These are phyloP conservation scores for Scenedesmus sp. DNA, from an alignment of 163 green algal genomes.

Conservation along the genomic window DNA sequence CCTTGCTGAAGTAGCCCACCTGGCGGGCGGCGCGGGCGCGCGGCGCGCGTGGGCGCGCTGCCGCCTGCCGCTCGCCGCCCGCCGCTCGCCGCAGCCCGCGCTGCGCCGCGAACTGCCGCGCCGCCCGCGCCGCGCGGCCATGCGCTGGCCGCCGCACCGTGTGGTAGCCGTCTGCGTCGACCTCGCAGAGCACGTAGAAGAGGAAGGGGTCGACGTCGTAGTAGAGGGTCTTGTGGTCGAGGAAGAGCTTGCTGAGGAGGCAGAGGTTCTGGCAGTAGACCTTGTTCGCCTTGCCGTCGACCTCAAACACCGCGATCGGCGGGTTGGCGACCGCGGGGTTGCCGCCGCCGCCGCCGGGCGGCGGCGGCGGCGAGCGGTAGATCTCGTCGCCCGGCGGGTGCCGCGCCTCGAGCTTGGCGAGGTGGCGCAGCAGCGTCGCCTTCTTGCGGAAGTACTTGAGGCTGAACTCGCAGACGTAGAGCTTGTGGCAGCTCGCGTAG, in stretches of 20 bases:
- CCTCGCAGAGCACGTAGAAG: constrained; percentile 96
- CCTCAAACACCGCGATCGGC: constrained; percentile 91
- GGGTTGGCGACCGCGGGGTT: constrained; percentile 64
- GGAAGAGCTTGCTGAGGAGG: constrained; percentile 98
- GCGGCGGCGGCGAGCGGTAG: constrained; percentile 76
- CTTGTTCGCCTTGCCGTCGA: constrained; percentile 87
- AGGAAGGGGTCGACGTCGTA: constrained; percentile 99
- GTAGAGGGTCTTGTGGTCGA: constrained; percentile 99
- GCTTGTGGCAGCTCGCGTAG: constrained; percentile 76
- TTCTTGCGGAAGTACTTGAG: constrained; percentile 94
- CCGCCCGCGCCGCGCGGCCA: no score
- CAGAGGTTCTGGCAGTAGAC: constrained; percentile 99
- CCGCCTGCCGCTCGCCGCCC: no score
- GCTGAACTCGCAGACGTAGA: constrained; percentile 85
- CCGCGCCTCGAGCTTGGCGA: constrained; percentile 74
- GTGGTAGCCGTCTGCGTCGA: constrained; percentile 51
- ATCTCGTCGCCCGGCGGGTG: constrained; percentile 92
- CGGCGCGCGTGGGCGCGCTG: no score
- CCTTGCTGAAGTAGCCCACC: constrained; percentile 83
- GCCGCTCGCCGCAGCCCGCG: no score
- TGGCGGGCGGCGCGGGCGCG: no score
- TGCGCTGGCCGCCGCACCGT: no score
- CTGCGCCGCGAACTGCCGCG: no score
- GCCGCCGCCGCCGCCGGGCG: constrained; percentile 46
- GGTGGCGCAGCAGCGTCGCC: constrained; percentile 91